phyloP scores from a whole-genome alignment of 352 stramenopile species.

The Globisporangium cylindrosporum region DNA sequence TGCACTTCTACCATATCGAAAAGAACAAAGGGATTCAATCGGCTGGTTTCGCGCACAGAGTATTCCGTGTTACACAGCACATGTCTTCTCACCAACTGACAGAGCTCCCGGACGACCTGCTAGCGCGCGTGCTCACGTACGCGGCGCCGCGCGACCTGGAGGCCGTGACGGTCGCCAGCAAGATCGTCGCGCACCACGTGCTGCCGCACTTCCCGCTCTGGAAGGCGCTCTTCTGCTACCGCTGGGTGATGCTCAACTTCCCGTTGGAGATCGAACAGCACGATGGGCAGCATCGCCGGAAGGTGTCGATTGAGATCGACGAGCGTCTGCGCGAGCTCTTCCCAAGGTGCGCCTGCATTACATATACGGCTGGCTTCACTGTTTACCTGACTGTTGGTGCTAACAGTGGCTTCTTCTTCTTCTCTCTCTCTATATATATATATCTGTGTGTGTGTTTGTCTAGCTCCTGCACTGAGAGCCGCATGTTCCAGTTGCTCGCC shows the following conservation, averaged over 20 bases:
- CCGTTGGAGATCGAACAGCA: conserved; percentile 25
- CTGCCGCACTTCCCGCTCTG: conserved; percentile 60
- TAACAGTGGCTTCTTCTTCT: neutral
- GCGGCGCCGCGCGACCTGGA: conserved; percentile 51
- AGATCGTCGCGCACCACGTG: conserved; percentile 38
- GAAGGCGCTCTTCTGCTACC: conserved; percentile 52
- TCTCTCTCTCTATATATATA: too few relatives aligned
- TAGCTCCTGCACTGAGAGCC: conserved; percentile 51
- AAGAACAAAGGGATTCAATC: neutral
- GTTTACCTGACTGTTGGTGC: conserved; percentile 17
- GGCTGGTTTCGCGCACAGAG: neutral
- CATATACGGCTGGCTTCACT: too few relatives aligned
- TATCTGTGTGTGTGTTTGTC: neutral
- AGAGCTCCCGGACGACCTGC: conserved; percentile 50
- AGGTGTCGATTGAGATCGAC: conserved; percentile 34
- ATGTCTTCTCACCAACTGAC: neutral
- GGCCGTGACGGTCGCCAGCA: conserved; percentile 46
- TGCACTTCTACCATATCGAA: neutral
- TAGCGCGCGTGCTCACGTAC: conserved; percentile 45
- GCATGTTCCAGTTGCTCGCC: conserved; percentile 70
- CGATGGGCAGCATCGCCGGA: neutral
- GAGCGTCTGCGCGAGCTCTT: conserved; percentile 38
- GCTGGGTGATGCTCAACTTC: conserved; percentile 66
- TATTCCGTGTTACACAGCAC: neutral
- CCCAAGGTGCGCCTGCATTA: conserved; percentile 28